Conservation (phyloP, 495 filamentous ascomycete species). For the Aspergillus nanangensis region DNA sequence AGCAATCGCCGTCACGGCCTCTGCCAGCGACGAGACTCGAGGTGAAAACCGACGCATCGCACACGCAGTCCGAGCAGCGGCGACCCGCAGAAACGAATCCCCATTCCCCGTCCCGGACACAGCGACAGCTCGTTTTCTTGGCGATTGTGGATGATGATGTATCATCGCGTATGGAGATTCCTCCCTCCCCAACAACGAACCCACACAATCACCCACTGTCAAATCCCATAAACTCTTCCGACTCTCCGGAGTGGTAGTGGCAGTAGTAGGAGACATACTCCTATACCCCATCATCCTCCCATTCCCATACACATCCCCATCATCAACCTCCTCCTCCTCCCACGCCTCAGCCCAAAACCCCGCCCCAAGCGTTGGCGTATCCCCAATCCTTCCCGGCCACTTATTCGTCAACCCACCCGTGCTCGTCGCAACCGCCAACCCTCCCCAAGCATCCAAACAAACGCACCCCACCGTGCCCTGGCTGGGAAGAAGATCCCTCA, state of each 20-base stretch:
- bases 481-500: slow-evolving; percentile 19
- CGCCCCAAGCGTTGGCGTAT: slow-evolving; percentile 81
- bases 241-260: too few relatives aligned
- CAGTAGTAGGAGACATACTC: too few relatives aligned
- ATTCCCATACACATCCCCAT: background rate
- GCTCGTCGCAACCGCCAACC: slow-evolving; percentile 74
- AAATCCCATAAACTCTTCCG: background rate
- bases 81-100: slow-evolving; percentile 75
- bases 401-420: slow-evolving; percentile 92
- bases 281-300: too few relatives aligned
- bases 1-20: slow-evolving; percentile 57
- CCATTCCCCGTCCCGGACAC: slow-evolving; percentile 88
- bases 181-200: background rate
- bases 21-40: slow-evolving; percentile 21
- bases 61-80: slow-evolving; percentile 67
- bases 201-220: slow-evolving; percentile 1
- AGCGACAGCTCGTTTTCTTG: slow-evolving; percentile 50
- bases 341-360: slow-evolving; percentile 91
- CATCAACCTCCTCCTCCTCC: slow-evolving; percentile 26
- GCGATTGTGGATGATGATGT: too few relatives aligned
- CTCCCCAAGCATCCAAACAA: slow-evolving; percentile 68
- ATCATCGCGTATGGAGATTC: background rate
- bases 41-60: slow-evolving; percentile 67
- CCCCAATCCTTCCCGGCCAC: slow-evolving; percentile 76
- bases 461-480: slow-evolving; percentile 87